Evolutionary conservation across 495 filamentous ascomycete species (phyloP).

Genomic region (Schizothecium vesticola): DNA sequence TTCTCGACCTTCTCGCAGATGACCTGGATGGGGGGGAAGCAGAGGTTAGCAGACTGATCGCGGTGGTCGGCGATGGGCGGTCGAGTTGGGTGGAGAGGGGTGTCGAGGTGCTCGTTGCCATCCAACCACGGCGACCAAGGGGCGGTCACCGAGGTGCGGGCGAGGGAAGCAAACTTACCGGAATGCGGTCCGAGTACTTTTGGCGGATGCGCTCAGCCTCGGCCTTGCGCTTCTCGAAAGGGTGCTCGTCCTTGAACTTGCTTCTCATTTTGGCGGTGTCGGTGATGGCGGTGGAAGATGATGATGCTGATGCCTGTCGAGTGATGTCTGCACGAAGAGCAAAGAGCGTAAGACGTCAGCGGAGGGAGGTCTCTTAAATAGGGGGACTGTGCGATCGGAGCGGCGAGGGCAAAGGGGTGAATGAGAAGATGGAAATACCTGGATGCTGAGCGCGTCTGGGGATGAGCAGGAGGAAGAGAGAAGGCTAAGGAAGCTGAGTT

Average conservation of each 20-base stretch:
- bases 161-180: slow-evolving; percentile 57
- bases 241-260: slow-evolving; percentile 99
- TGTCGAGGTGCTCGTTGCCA: background rate
- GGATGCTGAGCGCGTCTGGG: background rate
- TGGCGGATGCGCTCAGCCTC: slow-evolving; percentile 98
- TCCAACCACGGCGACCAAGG: slow-evolving; percentile 14
- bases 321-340: background rate
- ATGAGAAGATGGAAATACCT: background rate
- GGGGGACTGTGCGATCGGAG: background rate
- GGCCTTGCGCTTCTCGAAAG: slow-evolving; percentile 99
- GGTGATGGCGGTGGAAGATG: slow-evolving; percentile 6
- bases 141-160: background rate
- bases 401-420: background rate
- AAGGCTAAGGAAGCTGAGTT: slow-evolving; percentile 9
- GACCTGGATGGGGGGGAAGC: slow-evolving; percentile 53
- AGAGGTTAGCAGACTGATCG: slow-evolving; percentile 5
- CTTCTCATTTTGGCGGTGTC: slow-evolving; percentile 68
- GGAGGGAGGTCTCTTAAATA: background rate
- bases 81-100: background rate
- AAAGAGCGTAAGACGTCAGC: background rate
- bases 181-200: slow-evolving; percentile 98
- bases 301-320: background rate
- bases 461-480: slow-evolving; percentile 12
- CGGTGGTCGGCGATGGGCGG: background rate
- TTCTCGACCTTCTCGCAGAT: slow-evolving; percentile 99